These are phyloP conservation scores for Sporothrix mexicana DNA, from an alignment of 2,329 filamentous ascomycete species.

Conservation along the genomic window DNA sequence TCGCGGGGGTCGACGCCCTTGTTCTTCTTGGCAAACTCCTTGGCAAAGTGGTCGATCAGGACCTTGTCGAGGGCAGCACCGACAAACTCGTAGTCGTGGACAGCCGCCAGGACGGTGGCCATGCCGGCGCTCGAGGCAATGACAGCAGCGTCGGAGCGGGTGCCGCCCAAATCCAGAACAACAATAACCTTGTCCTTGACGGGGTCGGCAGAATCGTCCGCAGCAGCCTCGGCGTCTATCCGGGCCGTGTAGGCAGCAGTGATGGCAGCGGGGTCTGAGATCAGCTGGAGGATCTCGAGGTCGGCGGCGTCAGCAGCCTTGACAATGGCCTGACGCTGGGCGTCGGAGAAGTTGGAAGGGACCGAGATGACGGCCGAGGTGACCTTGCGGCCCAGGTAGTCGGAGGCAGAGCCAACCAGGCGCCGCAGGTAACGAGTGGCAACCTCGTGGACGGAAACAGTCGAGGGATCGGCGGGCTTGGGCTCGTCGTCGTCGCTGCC, in stretches of 20 bases:
- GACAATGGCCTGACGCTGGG: conserved; percentile 80
- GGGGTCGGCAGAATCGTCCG: conserved; percentile 83
- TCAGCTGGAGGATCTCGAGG: conserved; percentile 89
- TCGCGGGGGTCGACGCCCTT: conserved; percentile 79
- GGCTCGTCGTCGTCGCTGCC: conserved; percentile 45
- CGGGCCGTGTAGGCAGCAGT: conserved; percentile 90
- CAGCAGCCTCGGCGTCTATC: conserved; percentile 78
- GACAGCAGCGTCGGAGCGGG: conserved; percentile 88
- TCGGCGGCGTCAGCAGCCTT: conserved; percentile 79
- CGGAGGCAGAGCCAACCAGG: conserved; percentile 80
- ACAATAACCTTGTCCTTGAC: conserved; percentile 86
- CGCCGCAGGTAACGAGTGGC: conserved; percentile 84
- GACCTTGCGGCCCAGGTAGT: conserved; percentile 83
- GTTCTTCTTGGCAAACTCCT: conserved; percentile 99
- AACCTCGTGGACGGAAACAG: conserved; percentile 77
- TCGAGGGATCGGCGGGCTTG: conserved; percentile 58
- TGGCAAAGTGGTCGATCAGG: conserved; percentile 94
- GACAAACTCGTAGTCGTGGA: conserved; percentile 93
- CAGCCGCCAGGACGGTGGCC: conserved; percentile 92
- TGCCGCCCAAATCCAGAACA: conserved; percentile 91
- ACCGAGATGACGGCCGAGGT: conserved; percentile 94
- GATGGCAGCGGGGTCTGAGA: conserved; percentile 88
- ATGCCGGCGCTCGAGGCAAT: conserved; percentile 91
- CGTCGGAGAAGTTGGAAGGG: conserved; percentile 89
- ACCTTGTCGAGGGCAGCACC: conserved; percentile 87